phyloP scores from a whole-genome alignment of 2,329 filamentous ascomycete genomes.

The Byssothecium circinans region DNA sequence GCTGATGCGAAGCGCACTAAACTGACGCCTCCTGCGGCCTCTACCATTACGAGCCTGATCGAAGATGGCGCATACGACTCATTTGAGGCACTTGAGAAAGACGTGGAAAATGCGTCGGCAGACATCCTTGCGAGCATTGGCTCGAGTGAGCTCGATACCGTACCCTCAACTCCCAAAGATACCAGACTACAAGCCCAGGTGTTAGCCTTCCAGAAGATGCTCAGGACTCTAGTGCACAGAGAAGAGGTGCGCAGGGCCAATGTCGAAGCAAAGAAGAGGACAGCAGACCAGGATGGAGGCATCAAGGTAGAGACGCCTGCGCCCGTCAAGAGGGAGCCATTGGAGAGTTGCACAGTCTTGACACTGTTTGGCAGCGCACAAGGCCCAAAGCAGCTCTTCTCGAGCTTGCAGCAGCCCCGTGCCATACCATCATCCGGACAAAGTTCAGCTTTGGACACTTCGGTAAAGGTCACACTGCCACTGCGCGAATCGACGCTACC shows the following conservation, averaged over 20 bases:
- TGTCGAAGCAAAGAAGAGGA: conserved; percentile 5
- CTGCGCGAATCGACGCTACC: conserved; percentile 70
- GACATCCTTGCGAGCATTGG: conserved; percentile 43
- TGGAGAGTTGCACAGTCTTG: conserved; percentile 62
- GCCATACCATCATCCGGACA: conserved; percentile 39
- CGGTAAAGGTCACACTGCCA: conserved; percentile 49
- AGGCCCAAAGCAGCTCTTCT: conserved; percentile 78
- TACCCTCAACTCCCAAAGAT: conserved; percentile 41
- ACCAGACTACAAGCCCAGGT: conserved; percentile 32
- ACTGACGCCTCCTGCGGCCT: conserved; percentile 36
- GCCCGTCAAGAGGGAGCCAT: conserved; percentile 26
- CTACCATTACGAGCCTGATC: conserved; percentile 45
- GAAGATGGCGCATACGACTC: conserved; percentile 44
- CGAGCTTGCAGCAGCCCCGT: conserved; percentile 69
- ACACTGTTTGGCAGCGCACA: conserved; percentile 77
- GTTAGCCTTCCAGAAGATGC: conserved; percentile 39
- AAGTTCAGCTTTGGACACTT: conserved; percentile 41
- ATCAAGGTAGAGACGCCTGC: conserved; percentile 12
- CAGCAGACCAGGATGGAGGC: conserved; percentile 8
- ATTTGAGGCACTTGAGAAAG: conserved; percentile 46
- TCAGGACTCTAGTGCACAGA: conserved; percentile 31
- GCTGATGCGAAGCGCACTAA: conserved; percentile 51
- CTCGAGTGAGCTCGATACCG: conserved; percentile 17
- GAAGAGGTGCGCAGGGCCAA: conserved; percentile 28
- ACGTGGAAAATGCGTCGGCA: conserved; percentile 46